These are phyloP conservation scores for Lotmaria passim DNA, from an alignment of 208 protist genomes.

Conservation along the genomic window DNA sequence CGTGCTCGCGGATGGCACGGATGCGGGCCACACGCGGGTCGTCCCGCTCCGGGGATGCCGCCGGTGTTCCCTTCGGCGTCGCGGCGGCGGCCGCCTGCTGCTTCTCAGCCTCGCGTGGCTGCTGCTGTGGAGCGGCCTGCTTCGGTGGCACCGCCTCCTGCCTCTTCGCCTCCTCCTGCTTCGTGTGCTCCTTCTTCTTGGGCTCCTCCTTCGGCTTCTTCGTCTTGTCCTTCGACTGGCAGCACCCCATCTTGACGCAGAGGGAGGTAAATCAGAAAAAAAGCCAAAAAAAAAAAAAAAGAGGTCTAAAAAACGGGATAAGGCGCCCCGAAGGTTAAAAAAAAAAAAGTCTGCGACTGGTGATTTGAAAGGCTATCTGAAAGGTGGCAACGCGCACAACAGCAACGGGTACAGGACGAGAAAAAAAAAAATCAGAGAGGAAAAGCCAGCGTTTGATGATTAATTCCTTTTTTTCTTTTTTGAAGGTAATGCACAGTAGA, in stretches of 20 bases:
- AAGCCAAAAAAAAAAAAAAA: constrained; percentile 5
- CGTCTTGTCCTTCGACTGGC: constrained; percentile 42
- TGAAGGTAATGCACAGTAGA: too few relatives aligned
- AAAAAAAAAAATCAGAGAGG: neutral
- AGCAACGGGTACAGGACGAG: neutral
- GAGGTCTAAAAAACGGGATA: neutral
- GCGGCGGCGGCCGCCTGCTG: neutral
- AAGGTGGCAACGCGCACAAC: neutral
- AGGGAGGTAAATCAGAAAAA: constrained; percentile 8
- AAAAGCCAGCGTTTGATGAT: neutral
- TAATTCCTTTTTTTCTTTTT: neutral
- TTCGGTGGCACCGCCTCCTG: constrained; percentile 13
- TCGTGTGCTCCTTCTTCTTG: constrained; percentile 6
- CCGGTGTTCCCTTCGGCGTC: neutral
- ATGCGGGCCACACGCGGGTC: constrained; percentile 8
- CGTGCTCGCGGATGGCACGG: constrained; percentile 7
- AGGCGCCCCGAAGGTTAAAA: too few relatives aligned
- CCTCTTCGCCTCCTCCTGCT: neutral
- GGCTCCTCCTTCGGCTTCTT: constrained; percentile 42
- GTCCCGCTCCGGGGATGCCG: neutral
- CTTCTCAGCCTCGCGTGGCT: too few relatives aligned
- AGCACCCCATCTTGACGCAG: constrained; percentile 58
- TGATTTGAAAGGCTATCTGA: neutral
- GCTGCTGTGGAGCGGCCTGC: neutral
- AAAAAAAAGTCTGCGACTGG: too few relatives aligned